These are phyloP conservation scores for Hypoxylon sp. DNA, from an alignment of 2,329 filamentous ascomycete genomes.

Conservation along the genomic window DNA sequence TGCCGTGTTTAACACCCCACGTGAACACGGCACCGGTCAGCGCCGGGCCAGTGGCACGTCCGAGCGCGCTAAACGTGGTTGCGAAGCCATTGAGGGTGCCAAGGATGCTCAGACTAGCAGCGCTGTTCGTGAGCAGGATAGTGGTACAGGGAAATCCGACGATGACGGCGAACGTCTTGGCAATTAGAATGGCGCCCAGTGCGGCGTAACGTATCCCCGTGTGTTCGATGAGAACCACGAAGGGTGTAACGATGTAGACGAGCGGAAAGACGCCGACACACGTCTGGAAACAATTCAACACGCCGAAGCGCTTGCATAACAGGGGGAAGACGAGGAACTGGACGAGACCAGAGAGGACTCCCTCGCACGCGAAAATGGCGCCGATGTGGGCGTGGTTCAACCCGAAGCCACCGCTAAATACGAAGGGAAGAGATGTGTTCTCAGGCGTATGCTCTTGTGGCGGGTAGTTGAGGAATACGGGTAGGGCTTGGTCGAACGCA, in stretches of 20 bases:
- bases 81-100: constrained; percentile 94
- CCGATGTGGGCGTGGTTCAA: constrained; percentile 81
- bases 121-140: constrained; percentile 92
- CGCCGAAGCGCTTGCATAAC: constrained; percentile 79
- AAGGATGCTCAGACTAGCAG: constrained; percentile 79
- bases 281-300: constrained; percentile 79
- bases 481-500: constrained; percentile 88
- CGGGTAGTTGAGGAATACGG: constrained; percentile 89
- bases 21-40: constrained; percentile 80
- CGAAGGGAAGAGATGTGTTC: constrained; percentile 78
- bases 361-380: constrained; percentile 86
- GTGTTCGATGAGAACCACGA: constrained; percentile 75
- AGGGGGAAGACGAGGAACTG: constrained; percentile 91
- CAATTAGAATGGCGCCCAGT: constrained; percentile 78
- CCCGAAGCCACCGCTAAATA: constrained; percentile 87
- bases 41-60: constrained; percentile 84
- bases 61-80: constrained; percentile 85
- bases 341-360: constrained; percentile 81
- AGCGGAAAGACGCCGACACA: constrained; percentile 78
- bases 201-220: constrained; percentile 67
- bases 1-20: constrained; percentile 81
- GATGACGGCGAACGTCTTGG: constrained; percentile 83
- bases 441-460: constrained; percentile 69
- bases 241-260: constrained; percentile 86
- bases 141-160: constrained; percentile 91